Evolutionary conservation across 441 rosid species (phyloP), one percentile per base, ranked within the genome.

Genomic region (Arabidopsis hybrid): DNA sequence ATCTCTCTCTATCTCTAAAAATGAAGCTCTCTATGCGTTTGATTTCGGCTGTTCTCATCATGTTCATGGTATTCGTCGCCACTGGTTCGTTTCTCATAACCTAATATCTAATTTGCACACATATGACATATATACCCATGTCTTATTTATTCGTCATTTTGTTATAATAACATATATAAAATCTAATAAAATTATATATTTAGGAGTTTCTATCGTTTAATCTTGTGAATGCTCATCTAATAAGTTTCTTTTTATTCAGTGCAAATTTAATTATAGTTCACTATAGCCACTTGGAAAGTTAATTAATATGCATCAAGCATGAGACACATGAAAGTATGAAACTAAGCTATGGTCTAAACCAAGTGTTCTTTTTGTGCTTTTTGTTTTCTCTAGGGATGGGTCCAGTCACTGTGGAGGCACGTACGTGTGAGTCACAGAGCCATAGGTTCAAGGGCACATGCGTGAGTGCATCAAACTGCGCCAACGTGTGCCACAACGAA

Each of bases 341-440:
- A 51, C 21, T 16, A 60, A 50, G 69, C 29, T 43, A 42, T 17
- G 53, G 69, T 32, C 42, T 59, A 67, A 66, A 29, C 16, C 4
- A 17, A 65, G 21, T 9, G 51, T 36, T 34, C 1, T 10, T 13
- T 42, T 43, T 12, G 9, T 12, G 16, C n/a, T 21, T 7, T 5
- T 60, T 16, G 0, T 60, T 26, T 8, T 69, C 17, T 42, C 12
- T 43, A 70, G 75, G 58, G 26, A 69, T 70, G 75, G 75, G 79
- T 62, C 78, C 78, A 62, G 75, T 76, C 38, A 18, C 70, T 14
- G 78, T 72, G 38, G 82, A 81, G 36, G 81, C 63, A 34, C 75
- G 85, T 18, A 72, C 78, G 8, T 82, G 83, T 43, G 79, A 76
- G 81, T 82, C 85, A 12, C 45, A 60, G 71, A 82, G 85, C 74